Percentiles rank a stretch among this genome's conserved stretches.
Evolutionary conservation across 148 eudicot species (phyloP).

Genomic region (Rhododendron vialii): DNA sequence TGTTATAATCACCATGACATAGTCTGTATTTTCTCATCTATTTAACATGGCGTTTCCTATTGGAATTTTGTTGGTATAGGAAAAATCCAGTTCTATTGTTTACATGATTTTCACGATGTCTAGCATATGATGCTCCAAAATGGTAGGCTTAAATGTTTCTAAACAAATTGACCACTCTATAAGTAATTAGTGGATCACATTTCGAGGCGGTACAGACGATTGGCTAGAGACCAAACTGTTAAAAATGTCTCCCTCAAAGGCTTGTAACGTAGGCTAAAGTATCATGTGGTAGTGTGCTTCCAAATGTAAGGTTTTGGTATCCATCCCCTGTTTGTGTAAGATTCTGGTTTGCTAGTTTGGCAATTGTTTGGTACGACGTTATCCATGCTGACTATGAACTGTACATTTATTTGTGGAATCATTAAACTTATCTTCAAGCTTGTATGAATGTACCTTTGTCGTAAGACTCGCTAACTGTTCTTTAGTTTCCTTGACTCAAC

Average conservation of each 20-base stretch:
- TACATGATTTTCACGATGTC: background rate
- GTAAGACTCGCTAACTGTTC: too few species aligned
- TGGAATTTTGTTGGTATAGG: background rate
- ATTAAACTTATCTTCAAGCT: too few species aligned
- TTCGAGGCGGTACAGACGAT: background rate
- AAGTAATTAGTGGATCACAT: background rate
- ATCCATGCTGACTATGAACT: background rate
- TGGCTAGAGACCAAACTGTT: background rate
- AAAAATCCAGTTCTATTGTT: background rate
- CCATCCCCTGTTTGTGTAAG: background rate
- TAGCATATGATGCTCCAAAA: background rate
- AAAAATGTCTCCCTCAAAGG: background rate
- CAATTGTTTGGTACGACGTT: background rate
- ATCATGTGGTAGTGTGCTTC: background rate
- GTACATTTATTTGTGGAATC: background rate
- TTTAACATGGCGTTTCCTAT: background rate
- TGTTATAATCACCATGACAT: background rate
- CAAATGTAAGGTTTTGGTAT: background rate
- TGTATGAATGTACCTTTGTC: too few species aligned
- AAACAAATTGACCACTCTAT: background rate
- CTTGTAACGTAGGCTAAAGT: background rate
- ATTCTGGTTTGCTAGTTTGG: background rate
- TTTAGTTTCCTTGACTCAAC: too few species aligned
- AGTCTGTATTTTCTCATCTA: constrained; percentile 10
- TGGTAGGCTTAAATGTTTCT: background rate